Conservation (phyloP, 148 eudicot genomes). For the Mesembryanthemum crystallinum region DNA sequence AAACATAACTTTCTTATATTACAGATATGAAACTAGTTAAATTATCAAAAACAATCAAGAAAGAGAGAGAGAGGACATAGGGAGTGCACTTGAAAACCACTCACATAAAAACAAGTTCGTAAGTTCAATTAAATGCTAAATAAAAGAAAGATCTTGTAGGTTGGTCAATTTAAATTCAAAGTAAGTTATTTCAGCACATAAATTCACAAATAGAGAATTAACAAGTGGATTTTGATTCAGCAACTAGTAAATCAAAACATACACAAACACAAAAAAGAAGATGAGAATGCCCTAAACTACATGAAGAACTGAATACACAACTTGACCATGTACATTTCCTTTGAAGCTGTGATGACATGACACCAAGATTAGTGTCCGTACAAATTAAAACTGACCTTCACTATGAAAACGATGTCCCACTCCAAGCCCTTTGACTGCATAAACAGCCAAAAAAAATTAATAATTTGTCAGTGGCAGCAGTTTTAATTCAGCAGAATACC, state of each 20-base stretch:
- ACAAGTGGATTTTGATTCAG: background rate
- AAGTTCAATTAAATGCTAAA: background rate
- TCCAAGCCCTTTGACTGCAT: conserved; percentile 96
- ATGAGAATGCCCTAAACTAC: background rate
- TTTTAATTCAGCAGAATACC: background rate
- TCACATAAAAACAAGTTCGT: background rate
- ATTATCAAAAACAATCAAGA: background rate
- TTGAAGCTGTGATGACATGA: background rate
- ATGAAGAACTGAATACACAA: background rate
- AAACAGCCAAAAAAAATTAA: conserved; percentile 11
- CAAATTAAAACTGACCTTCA: conserved; percentile 56
- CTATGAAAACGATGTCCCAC: conserved; percentile 95
- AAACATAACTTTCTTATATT: too few species aligned
- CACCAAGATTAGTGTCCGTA: background rate
- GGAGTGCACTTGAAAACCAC: background rate
- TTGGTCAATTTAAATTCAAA: background rate
- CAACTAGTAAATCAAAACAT: background rate
- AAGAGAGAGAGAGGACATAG: background rate
- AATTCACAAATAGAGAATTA: background rate
- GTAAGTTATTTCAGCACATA: background rate
- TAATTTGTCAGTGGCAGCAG: background rate
- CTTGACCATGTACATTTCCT: background rate
- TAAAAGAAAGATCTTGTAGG: background rate
- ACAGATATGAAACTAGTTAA: background rate
- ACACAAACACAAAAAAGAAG: background rate